Evolutionary conservation across 352 stramenopile species (phyloP).

Genomic region (Hyaloperonospora arabidopsidis): DNA sequence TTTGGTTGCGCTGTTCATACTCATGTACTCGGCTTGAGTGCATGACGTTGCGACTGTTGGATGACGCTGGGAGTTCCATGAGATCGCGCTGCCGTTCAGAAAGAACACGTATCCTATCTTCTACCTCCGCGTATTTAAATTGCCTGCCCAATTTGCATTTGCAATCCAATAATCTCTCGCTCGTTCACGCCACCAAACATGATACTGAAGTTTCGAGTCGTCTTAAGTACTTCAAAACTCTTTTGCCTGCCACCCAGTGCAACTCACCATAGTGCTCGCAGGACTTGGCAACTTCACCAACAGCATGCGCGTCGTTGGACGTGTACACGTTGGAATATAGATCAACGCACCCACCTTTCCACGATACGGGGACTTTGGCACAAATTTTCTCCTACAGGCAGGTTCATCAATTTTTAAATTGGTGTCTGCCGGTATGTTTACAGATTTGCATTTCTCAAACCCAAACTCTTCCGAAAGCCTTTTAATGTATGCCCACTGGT

Average conservation of each 20-base stretch:
- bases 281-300: background rate
- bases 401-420: constrained; percentile 4
- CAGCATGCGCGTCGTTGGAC: background rate
- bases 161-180: background rate
- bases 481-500: background rate
- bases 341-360: constrained; percentile 5
- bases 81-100: background rate
- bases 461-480: background rate
- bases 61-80: constrained; percentile 15
- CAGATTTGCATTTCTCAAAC: background rate
- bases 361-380: constrained; percentile 2
- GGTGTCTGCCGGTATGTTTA: constrained; percentile 3
- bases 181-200: background rate
- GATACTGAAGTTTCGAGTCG: too few relatives aligned
- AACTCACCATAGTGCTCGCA: background rate
- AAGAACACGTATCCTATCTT: background rate
- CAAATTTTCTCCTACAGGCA: background rate
- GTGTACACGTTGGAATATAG: background rate
- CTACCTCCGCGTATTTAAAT: background rate
- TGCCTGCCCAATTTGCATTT: background rate
- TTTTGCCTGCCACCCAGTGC: background rate
- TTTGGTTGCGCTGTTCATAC: constrained; percentile 2
- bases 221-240: background rate
- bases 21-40: constrained; percentile 23
- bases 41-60: too few relatives aligned